These are phyloP conservation scores for Cylindricascospora bacillispora DNA, from an alignment of 1,139 yeast genomes.

Conservation along the genomic window DNA sequence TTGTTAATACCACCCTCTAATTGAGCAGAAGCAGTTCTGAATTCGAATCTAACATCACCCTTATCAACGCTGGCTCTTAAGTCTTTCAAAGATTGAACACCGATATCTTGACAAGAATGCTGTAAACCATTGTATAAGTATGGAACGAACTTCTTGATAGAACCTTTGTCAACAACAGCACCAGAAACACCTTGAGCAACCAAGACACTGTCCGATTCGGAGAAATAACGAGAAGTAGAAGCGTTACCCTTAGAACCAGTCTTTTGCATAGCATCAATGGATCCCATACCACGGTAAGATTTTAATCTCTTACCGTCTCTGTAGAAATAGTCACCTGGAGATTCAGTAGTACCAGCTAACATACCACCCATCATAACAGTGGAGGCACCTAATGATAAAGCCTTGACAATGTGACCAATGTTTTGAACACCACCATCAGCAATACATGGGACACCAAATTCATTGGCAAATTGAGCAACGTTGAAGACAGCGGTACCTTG, in stretches of 20 bases:
- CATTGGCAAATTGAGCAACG: conserved; percentile 28
- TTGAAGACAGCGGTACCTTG: conserved; percentile 67
- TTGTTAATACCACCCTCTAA: conserved; percentile 98
- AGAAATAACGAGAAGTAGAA: conserved; percentile 94
- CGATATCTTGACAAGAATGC: conserved; percentile 98
- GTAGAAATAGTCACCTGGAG: conserved; percentile 97
- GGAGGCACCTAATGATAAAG: conserved; percentile 93
- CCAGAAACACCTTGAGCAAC: conserved; percentile 99
- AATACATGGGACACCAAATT: conserved; percentile 45
- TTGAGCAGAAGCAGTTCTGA: conserved; percentile 98
- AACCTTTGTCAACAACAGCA: conserved; percentile 93
- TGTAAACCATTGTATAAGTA: conserved; percentile 91
- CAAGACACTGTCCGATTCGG: conserved; percentile 86
- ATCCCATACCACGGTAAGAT: conserved; percentile 99
- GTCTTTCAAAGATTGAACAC: conserved; percentile 53
- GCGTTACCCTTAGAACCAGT: conserved; percentile 84
- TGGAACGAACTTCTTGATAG: conserved; percentile 85
- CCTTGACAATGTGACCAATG: conserved; percentile 97
- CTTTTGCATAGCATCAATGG: conserved; percentile 97
- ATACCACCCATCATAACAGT: conserved; percentile 99
- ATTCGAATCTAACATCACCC: conserved; percentile 83
- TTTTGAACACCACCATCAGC: conserved; percentile 99
- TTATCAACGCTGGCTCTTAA: conserved; percentile 52
- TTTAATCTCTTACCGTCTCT: conserved; percentile 97
- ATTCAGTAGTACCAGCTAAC: conserved; percentile 96